Base-by-base conservation (phyloP, 257 asterid species). In the Forsythia viridissima region DNA sequence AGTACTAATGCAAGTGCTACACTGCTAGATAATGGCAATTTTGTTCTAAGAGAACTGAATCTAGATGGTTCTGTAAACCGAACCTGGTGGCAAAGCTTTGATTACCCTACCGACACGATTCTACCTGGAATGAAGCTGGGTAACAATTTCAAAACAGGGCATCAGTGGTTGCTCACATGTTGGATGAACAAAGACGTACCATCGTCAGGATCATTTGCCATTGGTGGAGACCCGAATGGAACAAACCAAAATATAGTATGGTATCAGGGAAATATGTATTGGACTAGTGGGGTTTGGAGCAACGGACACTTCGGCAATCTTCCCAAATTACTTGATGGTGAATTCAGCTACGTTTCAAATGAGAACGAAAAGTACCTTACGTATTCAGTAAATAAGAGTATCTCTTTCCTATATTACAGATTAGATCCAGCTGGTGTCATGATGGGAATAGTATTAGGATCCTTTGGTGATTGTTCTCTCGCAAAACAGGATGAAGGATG, bases 91-190 rank as follows among this genome's bases (percentile, higher is more conserved):
- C 86, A 79, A 71, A 83, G 86, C 72, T 83, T 83, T 8, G 87
- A 83, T 61, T 73, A 77, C 66, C 87, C 87, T 36, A 77, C 80
- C 3, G 84, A 83, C 46, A 80, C 84, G 5, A 51, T 77, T 2
- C 40, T 80, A 41, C 82, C 84, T 6, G 84, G 87, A n/a, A 80
- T 83, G 87, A 80, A 83, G 77, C 82, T 84, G 4, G 82, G 82
- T n/a, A 18, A 61, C 51, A 74, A 80, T 70, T 74, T 80, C 75
- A 67, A 48, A 72, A 80, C 82, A 15, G 81, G 87, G 44, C 84
- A 74, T 68, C 41, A 20, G 11, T 84, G 82, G 87, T 77, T 74
- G 18, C 80, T 77, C 40, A 73, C 82, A 46, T 61, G 84, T 72
- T 77, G 87, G 84, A 40, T 24, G 63, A 80, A 46, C 44, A 52